Conservation (phyloP, 352 stramenopile species). For the Phytophthora rubi region DNA sequence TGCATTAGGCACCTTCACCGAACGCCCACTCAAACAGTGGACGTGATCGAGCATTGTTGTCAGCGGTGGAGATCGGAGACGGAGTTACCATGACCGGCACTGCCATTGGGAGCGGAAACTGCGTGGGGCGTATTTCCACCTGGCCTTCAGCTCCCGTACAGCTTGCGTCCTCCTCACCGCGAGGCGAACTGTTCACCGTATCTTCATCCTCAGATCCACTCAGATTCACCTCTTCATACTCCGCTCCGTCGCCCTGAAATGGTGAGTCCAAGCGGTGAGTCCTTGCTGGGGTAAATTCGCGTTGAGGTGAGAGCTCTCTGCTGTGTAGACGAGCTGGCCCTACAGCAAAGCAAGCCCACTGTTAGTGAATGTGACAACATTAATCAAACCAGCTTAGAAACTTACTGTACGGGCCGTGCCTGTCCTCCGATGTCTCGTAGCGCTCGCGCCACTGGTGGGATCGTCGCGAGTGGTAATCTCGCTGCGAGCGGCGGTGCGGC, state of each 20-base stretch:
- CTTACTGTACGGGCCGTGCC: neutral
- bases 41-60: neutral
- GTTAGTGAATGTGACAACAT: neutral
- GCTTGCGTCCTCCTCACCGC: neutral
- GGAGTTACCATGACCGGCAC: slow-evolving; percentile 3
- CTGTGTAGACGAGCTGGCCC: neutral
- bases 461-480: neutral
- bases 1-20: neutral
- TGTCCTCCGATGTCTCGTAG: neutral
- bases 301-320: neutral
- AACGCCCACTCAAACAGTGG: slow-evolving; percentile 6
- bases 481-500: neutral
- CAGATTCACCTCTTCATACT: slow-evolving; percentile 12
- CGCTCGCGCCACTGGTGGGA: neutral
- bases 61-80: neutral
- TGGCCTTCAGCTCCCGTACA: neutral
- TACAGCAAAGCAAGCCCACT: neutral
- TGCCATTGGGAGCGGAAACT: slow-evolving; percentile 16
- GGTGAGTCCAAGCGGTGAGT: neutral
- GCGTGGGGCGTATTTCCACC: neutral
- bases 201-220: slow-evolving; percentile 9
- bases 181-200: neutral
- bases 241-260: neutral
- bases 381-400: too few species aligned
- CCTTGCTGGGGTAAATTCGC: neutral